Conservation (phyloP, 1,284 basidiomycete genomes). For the Erythrobasidium hasegawianum region DNA sequence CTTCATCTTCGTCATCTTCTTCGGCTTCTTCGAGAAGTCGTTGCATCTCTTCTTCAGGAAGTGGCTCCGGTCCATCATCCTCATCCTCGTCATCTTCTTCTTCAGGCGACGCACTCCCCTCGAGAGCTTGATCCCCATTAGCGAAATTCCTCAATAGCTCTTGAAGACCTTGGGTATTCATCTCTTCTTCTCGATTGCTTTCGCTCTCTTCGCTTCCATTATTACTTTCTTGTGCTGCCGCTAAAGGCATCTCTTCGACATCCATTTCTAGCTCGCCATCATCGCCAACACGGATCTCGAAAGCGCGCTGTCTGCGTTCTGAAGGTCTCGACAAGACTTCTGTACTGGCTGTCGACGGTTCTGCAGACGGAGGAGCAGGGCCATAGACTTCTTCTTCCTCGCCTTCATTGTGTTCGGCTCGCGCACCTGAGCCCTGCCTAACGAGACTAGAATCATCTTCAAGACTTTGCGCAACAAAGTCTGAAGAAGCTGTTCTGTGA, state of each 20-base stretch:
- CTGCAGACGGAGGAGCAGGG: background rate
- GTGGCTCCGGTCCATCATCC: background rate
- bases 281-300: slow-evolving; percentile 31
- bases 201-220: slow-evolving; percentile 4
- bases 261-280: slow-evolving; percentile 33
- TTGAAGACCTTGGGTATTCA: slow-evolving; percentile 16
- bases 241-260: background rate
- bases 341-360: background rate
- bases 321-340: too few species aligned
- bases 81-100: slow-evolving; percentile 11
- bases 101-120: background rate
- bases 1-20: slow-evolving; percentile 35
- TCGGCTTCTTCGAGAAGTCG: slow-evolving; percentile 31
- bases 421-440: background rate
- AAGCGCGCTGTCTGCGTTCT: background rate
- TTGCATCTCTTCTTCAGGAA: background rate
- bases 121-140: background rate
- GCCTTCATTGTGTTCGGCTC: too few species aligned
- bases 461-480: background rate
- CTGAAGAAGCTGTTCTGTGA: too few species aligned
- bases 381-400: background rate
- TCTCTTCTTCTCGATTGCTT: slow-evolving; percentile 6
- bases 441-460: background rate
- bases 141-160: slow-evolving; percentile 11
- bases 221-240: slow-evolving; percentile 6